Percentiles rank a stretch among this genome's conserved stretches.
Conservation (phyloP, 257 asterid species). For the Petrea volubilis region DNA sequence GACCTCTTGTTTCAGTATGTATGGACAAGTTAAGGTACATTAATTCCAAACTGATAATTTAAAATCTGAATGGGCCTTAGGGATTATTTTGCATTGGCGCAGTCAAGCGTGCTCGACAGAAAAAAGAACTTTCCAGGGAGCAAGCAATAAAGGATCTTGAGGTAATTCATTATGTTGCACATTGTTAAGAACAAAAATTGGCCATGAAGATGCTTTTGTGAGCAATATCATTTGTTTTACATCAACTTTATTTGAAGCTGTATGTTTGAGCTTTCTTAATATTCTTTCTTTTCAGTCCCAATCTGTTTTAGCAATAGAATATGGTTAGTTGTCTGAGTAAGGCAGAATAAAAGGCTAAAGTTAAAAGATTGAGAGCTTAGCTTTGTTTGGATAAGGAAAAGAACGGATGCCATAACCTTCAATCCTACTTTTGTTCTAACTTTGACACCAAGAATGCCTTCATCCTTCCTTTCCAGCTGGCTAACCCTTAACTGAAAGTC, state of each 20-base stretch:
- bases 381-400: not conserved
- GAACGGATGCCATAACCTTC: not conserved
- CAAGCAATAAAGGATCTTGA: constrained; percentile 81
- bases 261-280: not conserved
- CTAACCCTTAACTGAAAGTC: constrained; percentile 3
- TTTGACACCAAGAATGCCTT: not conserved
- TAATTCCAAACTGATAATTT: not conserved
- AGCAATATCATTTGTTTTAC: not conserved
- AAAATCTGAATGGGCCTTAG: constrained; percentile 35
- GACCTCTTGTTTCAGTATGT: constrained; percentile 1
- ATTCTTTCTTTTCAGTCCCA: not conserved
- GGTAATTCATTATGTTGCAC: constrained; percentile 44
- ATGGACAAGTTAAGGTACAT: not conserved
- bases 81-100: constrained; percentile 84
- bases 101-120: constrained; percentile 85
- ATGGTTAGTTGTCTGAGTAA: not conserved
- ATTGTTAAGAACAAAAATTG: not conserved
- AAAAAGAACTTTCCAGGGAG: constrained; percentile 65
- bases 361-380: not conserved
- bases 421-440: not conserved
- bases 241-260: not conserved
- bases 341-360: not conserved
- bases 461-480: not conserved
- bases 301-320: not conserved
- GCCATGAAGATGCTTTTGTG: not conserved